Evolutionary conservation across 2,329 filamentous ascomycete genomes (phyloP).

Genomic region (Trichophyton verrucosum): DNA sequence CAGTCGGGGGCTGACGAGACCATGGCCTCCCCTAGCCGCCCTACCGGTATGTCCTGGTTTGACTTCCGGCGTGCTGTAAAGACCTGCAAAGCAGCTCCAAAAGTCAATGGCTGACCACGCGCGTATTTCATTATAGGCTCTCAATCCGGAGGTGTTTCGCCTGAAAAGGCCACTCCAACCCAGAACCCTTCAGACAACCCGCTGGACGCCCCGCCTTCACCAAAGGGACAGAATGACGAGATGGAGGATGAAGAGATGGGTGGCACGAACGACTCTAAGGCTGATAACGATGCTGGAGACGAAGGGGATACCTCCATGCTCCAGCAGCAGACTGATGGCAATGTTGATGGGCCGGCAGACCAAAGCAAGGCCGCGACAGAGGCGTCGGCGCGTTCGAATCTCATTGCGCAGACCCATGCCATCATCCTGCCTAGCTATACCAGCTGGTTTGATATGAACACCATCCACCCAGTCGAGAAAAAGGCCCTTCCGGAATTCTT

Average conservation of each 20-base stretch:
- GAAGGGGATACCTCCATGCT: conserved; percentile 32
- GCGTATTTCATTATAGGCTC: conserved; percentile 16
- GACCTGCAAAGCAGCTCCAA: not conserved
- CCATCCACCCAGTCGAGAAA: conserved; percentile 78
- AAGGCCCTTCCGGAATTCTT: conserved; percentile 97
- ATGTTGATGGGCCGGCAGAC: conserved; percentile 42
- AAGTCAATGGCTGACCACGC: conserved; percentile 7
- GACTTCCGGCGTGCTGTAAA: not conserved
- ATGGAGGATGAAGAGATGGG: conserved; percentile 70
- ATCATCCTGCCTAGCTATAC: conserved; percentile 97
- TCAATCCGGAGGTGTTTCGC: conserved; percentile 24
- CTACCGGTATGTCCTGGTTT: conserved; percentile 22
- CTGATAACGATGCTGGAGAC: conserved; percentile 29
- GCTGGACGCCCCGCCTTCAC: conserved; percentile 56
- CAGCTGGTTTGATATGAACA: conserved; percentile 98
- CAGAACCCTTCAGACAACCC: conserved; percentile 46
- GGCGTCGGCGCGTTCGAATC: conserved; percentile 76
- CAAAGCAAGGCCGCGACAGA: conserved; percentile 72
- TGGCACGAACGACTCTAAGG: conserved; percentile 41
- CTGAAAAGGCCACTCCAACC: conserved; percentile 21
- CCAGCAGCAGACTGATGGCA: conserved; percentile 35
- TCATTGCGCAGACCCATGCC: conserved; percentile 84
- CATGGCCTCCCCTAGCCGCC: conserved; percentile 16
- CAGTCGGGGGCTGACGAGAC: conserved; percentile 15
- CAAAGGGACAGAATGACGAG: conserved; percentile 48